phyloP scores from a whole-genome alignment of 306 rosid species.

The cucumber (Cucumis sativus) region Cucumber_9930_V3 NC_026660.2:468501-469000 shows the following conservation, averaged over 20 bases:
- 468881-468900: constrained; percentile 35
- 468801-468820: constrained; percentile 7
- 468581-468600: background rate
- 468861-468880: background rate
- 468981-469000: background rate
- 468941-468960: constrained; percentile 39
- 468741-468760: background rate
- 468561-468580: constrained; percentile 2
- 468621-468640: background rate
- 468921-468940: constrained; percentile 79
- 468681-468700: constrained; percentile 83
- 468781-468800: constrained; percentile 29
- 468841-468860: background rate
- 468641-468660: background rate
- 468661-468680: constrained; percentile 6
- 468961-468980: background rate
- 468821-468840: constrained; percentile 10
- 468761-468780: constrained; percentile 31
- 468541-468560: background rate
- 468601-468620: background rate
- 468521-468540: too few relatives aligned
- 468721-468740: constrained; percentile 40
- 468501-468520: background rate
- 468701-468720: constrained; percentile 77
- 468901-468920: constrained; percentile 56